A percentile compares a stretch with the other conserved stretches of the same genome.
Conservation (phyloP, 257 asterid species). For the Scutellaria minor region DNA sequence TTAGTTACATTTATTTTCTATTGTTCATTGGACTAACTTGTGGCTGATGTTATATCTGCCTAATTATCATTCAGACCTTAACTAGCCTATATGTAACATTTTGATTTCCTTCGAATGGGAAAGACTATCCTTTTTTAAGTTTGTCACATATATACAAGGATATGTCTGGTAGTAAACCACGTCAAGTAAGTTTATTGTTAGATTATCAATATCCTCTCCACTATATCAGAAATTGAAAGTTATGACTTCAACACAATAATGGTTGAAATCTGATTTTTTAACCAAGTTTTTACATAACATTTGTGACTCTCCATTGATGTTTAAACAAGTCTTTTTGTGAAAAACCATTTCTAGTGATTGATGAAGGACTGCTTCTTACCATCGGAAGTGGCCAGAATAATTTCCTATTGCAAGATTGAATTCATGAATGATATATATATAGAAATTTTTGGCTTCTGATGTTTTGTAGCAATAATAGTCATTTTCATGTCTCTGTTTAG, state of each 20-base stretch:
- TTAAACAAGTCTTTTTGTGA: too few relatives aligned
- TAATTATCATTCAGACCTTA: conserved; percentile 21
- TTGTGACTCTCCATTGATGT: too few relatives aligned
- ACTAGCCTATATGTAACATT: conserved; percentile 13
- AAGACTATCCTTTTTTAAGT: neutral
- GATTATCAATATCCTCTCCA: neutral
- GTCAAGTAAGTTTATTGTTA: neutral
- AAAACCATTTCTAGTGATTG: neutral
- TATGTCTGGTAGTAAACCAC: neutral
- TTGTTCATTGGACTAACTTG: conserved; percentile 1
- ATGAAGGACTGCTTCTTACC: neutral
- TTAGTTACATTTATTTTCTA: conserved; percentile 9
- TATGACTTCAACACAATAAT: neutral
- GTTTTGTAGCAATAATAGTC: neutral
- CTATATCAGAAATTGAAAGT: neutral
- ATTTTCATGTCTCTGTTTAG: conserved; percentile 17
- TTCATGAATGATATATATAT: neutral
- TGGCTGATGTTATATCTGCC: conserved; percentile 2
- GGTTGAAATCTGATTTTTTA: neutral
- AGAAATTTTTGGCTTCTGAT: conserved; percentile 8
- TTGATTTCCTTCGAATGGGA: neutral
- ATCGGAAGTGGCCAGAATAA: neutral
- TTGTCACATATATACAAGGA: conserved; percentile 3
- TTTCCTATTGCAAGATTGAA: neutral
- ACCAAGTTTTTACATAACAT: neutral